Conservation (phyloP, 2,329 filamentous ascomycete species). For the Paecilomyces variotii region DNA sequence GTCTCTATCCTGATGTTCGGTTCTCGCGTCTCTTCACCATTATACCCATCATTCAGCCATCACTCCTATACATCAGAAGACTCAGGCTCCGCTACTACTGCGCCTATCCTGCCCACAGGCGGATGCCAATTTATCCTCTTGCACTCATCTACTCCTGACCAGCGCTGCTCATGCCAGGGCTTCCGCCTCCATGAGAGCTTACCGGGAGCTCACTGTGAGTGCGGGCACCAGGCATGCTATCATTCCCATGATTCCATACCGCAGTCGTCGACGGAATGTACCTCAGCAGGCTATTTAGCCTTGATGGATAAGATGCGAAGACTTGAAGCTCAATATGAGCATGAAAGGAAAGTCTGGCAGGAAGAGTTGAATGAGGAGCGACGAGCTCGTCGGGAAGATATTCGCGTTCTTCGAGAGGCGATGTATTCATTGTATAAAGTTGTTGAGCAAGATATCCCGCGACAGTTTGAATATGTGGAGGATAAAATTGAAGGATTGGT, state of each 20-base stretch:
- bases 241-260: slow-evolving; percentile 20
- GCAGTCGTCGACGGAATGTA: slow-evolving; percentile 3
- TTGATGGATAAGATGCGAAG: slow-evolving; percentile 16
- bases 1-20: slow-evolving; percentile 14
- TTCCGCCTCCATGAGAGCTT: slow-evolving; percentile 28
- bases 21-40: slow-evolving; percentile 11
- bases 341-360: slow-evolving; percentile 15
- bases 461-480: slow-evolving; percentile 18
- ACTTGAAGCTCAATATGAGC: slow-evolving; percentile 16
- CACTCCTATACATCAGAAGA: slow-evolving; percentile 13
- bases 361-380: slow-evolving; percentile 15
- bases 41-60: slow-evolving; percentile 8
- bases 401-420: slow-evolving; percentile 19
- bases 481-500: slow-evolving; percentile 16
- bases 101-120: slow-evolving; percentile 18
- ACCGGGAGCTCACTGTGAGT: slow-evolving; percentile 36
- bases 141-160: slow-evolving; percentile 15
- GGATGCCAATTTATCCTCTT: slow-evolving; percentile 22
- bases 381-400: slow-evolving; percentile 18
- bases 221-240: slow-evolving; percentile 41
- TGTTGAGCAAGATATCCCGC: slow-evolving; percentile 18
- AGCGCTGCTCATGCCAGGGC: slow-evolving; percentile 38
- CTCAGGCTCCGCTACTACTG: slow-evolving; percentile 8
- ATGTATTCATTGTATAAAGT: slow-evolving; percentile 19
- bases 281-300: slow-evolving; percentile 3